Evolutionary conservation across 495 filamentous ascomycete genomes (phyloP).

Genomic region (Pseudomonodictys pantanalensis): DNA sequence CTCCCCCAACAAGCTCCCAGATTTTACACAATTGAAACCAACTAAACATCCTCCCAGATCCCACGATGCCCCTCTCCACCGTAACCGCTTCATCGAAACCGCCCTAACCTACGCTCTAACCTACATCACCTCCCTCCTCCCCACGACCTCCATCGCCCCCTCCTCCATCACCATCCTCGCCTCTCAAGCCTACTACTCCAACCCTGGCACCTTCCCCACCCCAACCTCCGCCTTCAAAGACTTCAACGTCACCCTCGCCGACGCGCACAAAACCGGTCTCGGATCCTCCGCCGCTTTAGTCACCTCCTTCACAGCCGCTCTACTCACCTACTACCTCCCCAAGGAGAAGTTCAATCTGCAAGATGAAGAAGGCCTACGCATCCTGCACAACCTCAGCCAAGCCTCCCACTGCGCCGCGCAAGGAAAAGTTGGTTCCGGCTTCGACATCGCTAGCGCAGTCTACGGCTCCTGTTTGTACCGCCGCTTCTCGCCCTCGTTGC

Average conservation of each 20-base stretch:
- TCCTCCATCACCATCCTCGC: slow-evolving; percentile 82
- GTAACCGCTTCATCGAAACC: slow-evolving; percentile 87
- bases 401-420: slow-evolving; percentile 93
- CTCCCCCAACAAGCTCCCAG: not conserved
- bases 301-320: slow-evolving; percentile 78
- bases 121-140: slow-evolving; percentile 60
- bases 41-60: slow-evolving; percentile 13
- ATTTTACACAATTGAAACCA: not conserved
- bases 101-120: slow-evolving; percentile 82
- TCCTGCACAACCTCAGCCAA: slow-evolving; percentile 89
- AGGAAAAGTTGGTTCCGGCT: slow-evolving; percentile 92
- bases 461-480: slow-evolving; percentile 88
- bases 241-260: slow-evolving; percentile 69
- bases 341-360: slow-evolving; percentile 50
- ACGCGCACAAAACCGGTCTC: slow-evolving; percentile 93
- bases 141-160: slow-evolving; percentile 59
- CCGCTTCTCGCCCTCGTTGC: slow-evolving; percentile 78
- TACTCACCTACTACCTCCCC: slow-evolving; percentile 79
- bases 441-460: slow-evolving; percentile 91
- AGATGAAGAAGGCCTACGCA: slow-evolving; percentile 33
- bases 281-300: slow-evolving; percentile 94
- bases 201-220: slow-evolving; percentile 48
- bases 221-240: slow-evolving; percentile 61
- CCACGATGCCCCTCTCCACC: slow-evolving; percentile 36
- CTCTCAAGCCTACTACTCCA: slow-evolving; percentile 95